Percentiles rank a stretch among this genome's conserved stretches.
Evolutionary conservation across 257 asterid genomes (phyloP).

Genomic region (Solanum pennellii): DNA sequence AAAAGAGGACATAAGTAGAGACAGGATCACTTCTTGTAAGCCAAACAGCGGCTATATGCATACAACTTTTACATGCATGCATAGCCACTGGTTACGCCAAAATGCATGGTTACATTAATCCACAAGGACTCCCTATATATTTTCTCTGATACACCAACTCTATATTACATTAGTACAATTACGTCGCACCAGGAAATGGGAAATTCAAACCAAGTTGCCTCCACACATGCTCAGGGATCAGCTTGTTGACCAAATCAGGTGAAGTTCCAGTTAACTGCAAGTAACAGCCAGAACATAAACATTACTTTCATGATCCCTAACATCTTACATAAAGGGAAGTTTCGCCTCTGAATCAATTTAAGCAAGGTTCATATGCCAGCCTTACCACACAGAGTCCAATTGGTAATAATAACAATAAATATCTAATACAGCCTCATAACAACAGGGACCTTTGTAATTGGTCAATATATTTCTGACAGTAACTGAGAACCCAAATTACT

Average conservation of each 20-base stretch:
- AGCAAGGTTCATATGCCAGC: not conserved
- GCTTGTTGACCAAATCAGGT: constrained; percentile 50
- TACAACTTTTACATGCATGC: constrained; percentile 17
- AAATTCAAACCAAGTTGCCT: constrained; percentile 17
- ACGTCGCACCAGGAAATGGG: constrained; percentile 11
- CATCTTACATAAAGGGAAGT: not conserved
- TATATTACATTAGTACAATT: not conserved
- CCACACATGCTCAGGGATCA: constrained; percentile 38
- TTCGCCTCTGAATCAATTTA: not conserved
- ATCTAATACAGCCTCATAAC: not conserved
- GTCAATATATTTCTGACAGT: not conserved
- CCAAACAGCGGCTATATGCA: constrained; percentile 27
- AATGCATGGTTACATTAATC: not conserved
- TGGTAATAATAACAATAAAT: not conserved
- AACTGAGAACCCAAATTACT: not conserved
- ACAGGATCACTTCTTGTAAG: constrained; percentile 15
- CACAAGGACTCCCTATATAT: not conserved
- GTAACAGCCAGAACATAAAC: not conserved
- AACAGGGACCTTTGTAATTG: not conserved
- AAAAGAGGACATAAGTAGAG: constrained; percentile 11
- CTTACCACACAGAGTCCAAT: not conserved
- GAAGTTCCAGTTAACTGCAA: constrained; percentile 72
- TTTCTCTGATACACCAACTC: not conserved
- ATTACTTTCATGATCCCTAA: not conserved
- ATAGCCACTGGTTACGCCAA: constrained; percentile 15